These are phyloP conservation scores for Microstroma glucosiphilum DNA, from an alignment of 1,284 basidiomycete species.

Conservation along the genomic window DNA sequence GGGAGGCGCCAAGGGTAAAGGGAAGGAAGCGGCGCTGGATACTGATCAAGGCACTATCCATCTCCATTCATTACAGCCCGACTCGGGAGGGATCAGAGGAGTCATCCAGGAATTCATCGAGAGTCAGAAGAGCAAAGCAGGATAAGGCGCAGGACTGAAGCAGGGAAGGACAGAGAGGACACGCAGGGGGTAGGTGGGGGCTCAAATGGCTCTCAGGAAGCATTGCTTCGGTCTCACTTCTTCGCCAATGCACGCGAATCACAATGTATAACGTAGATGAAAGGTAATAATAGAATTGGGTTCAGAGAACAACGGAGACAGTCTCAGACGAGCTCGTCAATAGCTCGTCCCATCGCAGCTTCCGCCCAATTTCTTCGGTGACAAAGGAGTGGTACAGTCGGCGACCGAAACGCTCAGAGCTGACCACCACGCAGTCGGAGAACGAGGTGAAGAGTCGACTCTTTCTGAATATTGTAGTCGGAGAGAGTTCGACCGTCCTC, in stretches of 20 bases:
- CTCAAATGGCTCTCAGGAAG: too few species aligned
- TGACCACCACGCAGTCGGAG: conserved; percentile 42
- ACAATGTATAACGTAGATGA: background rate
- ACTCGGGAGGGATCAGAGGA: conserved; percentile 24
- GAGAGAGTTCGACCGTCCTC: conserved; percentile 54
- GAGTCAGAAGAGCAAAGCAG: too few species aligned
- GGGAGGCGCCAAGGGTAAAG: too few species aligned
- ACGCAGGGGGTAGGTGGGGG: too few species aligned
- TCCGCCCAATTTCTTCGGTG: too few species aligned
- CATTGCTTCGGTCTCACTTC: background rate
- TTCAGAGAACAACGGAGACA: too few species aligned
- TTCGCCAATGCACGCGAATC: background rate
- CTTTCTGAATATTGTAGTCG: conserved; percentile 53
- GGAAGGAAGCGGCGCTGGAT: too few species aligned
- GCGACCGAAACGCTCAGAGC: background rate
- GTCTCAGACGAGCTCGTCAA: too few species aligned
- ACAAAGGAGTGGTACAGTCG: background rate
- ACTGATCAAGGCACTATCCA: too few species aligned
- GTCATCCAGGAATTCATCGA: conserved; percentile 18
- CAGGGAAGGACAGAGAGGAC: too few species aligned
- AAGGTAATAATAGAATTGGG: background rate
- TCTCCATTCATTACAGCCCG: conserved; percentile 2
- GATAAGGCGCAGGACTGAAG: too few species aligned
- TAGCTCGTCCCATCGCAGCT: too few species aligned
- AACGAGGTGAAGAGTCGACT: conserved; percentile 43